Conservation (phyloP, 73 alveolate species). For the Paramecium octaurelia region DNA sequence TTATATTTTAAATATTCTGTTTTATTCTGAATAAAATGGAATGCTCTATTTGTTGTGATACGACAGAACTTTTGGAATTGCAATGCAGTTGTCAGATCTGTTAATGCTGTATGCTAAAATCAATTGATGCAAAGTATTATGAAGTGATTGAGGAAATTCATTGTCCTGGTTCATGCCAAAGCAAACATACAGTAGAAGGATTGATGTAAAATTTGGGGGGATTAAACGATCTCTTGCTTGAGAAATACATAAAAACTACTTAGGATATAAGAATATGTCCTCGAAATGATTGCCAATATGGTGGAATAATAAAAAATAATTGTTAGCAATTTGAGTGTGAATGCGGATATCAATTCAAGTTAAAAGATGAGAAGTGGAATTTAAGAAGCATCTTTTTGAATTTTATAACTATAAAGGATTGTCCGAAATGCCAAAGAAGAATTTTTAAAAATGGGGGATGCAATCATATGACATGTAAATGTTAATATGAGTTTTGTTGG, state of each 20-base stretch:
- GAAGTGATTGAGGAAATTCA: neutral
- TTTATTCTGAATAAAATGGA: conserved; percentile 41
- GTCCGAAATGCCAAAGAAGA: conserved; percentile 55
- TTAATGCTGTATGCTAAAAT: neutral
- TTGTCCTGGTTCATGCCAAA: conserved; percentile 11
- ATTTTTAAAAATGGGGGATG: conserved; percentile 60
- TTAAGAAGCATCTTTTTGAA: neutral
- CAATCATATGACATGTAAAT: conserved; percentile 63
- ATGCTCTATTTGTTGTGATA: conserved; percentile 17
- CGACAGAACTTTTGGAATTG: neutral
- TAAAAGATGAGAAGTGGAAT: neutral
- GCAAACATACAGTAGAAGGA: neutral
- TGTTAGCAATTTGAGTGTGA: neutral
- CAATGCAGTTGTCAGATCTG: neutral
- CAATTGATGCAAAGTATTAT: conserved; percentile 26
- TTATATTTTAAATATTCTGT: conserved; percentile 24
- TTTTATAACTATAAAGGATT: neutral
- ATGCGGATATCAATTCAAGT: neutral
- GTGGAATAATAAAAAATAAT: neutral
- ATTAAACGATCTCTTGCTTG: neutral
- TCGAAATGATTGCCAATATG: neutral
- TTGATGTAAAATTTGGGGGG: neutral
- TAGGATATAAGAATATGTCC: conserved; percentile 3
- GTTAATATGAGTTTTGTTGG: conserved; percentile 58
- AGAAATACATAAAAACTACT: neutral